phyloP scores from a whole-genome alignment of 495 filamentous ascomycete species.

The Talaromyces trachyspermus region DNA sequence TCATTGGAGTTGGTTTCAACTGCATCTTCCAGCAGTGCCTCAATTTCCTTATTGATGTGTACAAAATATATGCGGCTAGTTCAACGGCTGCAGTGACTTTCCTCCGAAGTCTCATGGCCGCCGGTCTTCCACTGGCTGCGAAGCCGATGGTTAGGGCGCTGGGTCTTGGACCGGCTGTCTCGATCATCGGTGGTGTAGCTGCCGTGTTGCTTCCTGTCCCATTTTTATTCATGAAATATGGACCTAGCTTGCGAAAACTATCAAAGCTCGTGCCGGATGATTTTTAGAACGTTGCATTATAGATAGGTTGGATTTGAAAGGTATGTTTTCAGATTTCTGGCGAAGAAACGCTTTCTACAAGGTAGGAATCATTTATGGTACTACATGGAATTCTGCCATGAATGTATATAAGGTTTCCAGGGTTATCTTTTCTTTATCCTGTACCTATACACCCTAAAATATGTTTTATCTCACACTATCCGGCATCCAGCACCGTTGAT shows the following conservation, averaged over 20 bases:
- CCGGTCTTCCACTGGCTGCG: conserved; percentile 26
- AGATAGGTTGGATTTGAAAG: too few species aligned
- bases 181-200: conserved; percentile 28
- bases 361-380: too few species aligned
- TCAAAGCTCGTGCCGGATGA: conserved; percentile 19
- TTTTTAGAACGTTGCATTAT: not conserved
- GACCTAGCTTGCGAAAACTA: conserved; percentile 18
- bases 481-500: too few species aligned
- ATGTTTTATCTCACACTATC: too few species aligned
- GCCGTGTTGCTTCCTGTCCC: conserved; percentile 24
- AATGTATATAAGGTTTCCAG: too few species aligned
- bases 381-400: too few species aligned
- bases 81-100: conserved; percentile 30
- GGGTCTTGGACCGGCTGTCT: conserved; percentile 25
- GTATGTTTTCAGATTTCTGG: too few species aligned
- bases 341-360: too few species aligned
- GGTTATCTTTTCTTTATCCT: too few species aligned
- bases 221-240: conserved; percentile 30
- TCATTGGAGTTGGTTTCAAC: conserved; percentile 27
- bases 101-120: conserved; percentile 27
- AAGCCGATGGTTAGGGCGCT: conserved; percentile 26
- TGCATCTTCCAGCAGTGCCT: conserved; percentile 30
- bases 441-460: too few species aligned
- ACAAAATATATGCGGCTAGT: conserved; percentile 26
- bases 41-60: conserved; percentile 35